Evolutionary conservation across 305 asterid genomes (phyloP).

Genomic region (Fraxinus angustifolia): DNA sequence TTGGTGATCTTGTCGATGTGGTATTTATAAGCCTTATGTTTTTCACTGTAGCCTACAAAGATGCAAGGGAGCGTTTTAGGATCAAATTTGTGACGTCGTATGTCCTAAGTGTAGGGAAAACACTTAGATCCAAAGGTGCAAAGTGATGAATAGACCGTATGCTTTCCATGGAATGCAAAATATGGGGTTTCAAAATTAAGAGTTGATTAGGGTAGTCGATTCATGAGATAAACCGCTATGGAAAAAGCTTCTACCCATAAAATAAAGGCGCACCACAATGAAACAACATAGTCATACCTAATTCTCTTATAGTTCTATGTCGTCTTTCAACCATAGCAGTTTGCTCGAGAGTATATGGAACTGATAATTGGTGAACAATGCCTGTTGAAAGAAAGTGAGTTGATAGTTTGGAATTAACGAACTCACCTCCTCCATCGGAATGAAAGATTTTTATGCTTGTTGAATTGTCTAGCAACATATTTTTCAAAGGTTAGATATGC

Average conservation of each 20-base stretch:
- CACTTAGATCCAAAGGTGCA: neutral
- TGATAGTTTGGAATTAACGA: neutral
- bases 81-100: neutral
- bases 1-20: neutral
- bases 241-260: neutral
- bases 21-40: neutral
- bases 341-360: neutral
- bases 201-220: neutral
- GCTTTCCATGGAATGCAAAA: neutral
- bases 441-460: slow-evolving; percentile 1
- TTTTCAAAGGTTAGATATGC: neutral
- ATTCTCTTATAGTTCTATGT: neutral
- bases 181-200: neutral
- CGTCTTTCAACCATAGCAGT: neutral
- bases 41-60: neutral
- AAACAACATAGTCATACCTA: neutral
- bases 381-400: neutral
- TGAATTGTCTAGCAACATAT: neutral
- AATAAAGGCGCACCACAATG: neutral
- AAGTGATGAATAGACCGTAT: neutral
- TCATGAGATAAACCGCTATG: neutral
- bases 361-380: neutral
- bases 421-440: neutral
- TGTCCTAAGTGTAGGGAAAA: neutral
- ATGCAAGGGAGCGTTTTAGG: neutral